Conservation (phyloP, 2,329 filamentous ascomycete species). For the Lasiodiplodia gonubiensis region DNA sequence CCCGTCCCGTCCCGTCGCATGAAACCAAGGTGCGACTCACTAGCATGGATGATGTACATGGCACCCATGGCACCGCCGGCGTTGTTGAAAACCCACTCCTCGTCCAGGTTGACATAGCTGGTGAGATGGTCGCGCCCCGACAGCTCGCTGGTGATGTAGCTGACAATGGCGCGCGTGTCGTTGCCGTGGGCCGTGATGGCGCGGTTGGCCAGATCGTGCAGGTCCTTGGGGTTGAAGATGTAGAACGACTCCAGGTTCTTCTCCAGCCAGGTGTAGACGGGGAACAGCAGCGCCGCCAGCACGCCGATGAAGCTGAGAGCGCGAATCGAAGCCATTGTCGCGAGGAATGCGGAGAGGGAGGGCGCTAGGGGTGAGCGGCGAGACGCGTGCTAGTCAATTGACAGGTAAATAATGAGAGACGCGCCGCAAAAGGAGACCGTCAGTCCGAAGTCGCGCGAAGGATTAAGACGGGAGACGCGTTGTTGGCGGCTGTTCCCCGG, state of each 20-base stretch:
- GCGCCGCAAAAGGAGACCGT: not conserved
- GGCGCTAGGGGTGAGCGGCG: not conserved
- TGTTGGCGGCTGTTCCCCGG: not conserved
- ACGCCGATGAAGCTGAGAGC: constrained; percentile 21
- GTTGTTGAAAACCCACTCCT: constrained; percentile 93
- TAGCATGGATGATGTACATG: constrained; percentile 89
- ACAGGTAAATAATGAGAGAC: not conserved
- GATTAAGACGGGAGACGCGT: not conserved
- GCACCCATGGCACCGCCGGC: constrained; percentile 89
- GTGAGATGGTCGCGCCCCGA: constrained; percentile 37
- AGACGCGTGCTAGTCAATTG: not conserved
- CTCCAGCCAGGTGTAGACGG: constrained; percentile 27
- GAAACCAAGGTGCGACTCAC: constrained; percentile 52
- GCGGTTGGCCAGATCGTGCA: constrained; percentile 71
- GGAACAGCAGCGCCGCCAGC: constrained; percentile 18
- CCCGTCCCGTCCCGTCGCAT: not conserved
- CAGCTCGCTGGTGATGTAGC: constrained; percentile 73
- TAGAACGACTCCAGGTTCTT: constrained; percentile 60
- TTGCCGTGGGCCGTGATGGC: constrained; percentile 74
- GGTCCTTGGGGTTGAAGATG: constrained; percentile 72
- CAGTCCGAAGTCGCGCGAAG: constrained; percentile 7
- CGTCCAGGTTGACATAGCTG: constrained; percentile 67
- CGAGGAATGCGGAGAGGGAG: not conserved
- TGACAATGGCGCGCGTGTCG: constrained; percentile 72
- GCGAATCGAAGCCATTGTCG: constrained; percentile 18